A percentile compares a stretch with the other conserved stretches of the same genome.
Conservation (phyloP, 179 eudicot species). For the Drosera spatulata region DNA sequence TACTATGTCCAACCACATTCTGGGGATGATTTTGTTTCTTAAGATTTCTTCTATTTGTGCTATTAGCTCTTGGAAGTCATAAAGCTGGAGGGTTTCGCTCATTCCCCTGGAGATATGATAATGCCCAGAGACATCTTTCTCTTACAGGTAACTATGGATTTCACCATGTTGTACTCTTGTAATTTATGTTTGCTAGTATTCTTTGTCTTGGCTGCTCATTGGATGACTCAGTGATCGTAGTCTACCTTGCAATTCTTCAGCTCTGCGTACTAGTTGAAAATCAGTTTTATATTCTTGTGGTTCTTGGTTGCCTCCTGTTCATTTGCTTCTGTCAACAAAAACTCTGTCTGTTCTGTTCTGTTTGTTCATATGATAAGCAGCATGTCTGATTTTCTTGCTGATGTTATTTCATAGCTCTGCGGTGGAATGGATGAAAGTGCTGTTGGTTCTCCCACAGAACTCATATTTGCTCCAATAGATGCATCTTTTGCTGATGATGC, state of each 20-base stretch:
- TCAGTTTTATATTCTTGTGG: slow-evolving; percentile 64
- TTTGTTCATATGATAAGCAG: no score
- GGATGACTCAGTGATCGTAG: no score
- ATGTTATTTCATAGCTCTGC: slow-evolving; percentile 5
- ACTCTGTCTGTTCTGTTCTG: no score
- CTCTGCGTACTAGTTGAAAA: no score
- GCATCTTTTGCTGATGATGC: slow-evolving; percentile 45
- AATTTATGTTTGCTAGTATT: no score
- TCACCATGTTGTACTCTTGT: background rate
- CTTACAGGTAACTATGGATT: slow-evolving; percentile 53
- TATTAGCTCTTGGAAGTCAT: slow-evolving; percentile 73
- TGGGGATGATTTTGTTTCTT: background rate
- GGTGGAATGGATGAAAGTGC: slow-evolving; percentile 35
- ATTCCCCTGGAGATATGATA: slow-evolving; percentile 45
- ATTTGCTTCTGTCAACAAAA: no score
- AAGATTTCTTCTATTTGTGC: slow-evolving; percentile 2
- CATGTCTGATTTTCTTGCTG: background rate
- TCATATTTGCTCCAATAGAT: slow-evolving; percentile 44
- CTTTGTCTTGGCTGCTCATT: no score
- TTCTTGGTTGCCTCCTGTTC: slow-evolving; percentile 5
- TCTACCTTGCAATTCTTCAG: no score
- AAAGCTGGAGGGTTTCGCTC: slow-evolving; percentile 67
- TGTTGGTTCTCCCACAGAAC: slow-evolving; percentile 36
- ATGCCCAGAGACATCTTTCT: slow-evolving; percentile 32
- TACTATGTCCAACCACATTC: no score